phyloP scores from a whole-genome alignment of 805 yeast species.

The Jamesozyma spencerorum region DNA sequence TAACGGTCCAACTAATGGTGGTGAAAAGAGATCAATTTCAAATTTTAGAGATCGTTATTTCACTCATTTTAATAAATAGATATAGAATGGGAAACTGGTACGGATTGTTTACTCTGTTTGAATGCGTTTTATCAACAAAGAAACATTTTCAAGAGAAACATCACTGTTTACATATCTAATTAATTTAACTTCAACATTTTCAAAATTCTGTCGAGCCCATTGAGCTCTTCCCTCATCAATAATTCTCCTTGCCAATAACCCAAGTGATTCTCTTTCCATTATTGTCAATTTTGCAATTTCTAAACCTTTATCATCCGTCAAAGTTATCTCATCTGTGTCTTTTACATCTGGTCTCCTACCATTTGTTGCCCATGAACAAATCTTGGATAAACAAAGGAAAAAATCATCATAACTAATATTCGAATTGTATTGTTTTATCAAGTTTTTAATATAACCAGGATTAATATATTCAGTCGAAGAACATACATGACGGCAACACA shows the following conservation, averaged over 20 bases:
- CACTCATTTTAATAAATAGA: slow-evolving; percentile 42
- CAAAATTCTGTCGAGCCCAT: slow-evolving; percentile 31
- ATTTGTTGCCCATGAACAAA: slow-evolving; percentile 85
- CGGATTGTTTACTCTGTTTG: no score
- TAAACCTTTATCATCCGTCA: neutral
- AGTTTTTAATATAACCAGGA: slow-evolving; percentile 16
- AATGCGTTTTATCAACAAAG: slow-evolving; percentile 37
- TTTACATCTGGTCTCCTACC: slow-evolving; percentile 42
- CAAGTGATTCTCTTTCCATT: slow-evolving; percentile 48
- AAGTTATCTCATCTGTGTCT: slow-evolving; percentile 26
- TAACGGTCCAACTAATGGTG: slow-evolving; percentile 39
- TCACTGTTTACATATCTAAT: slow-evolving; percentile 49
- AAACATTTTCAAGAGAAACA: slow-evolving; percentile 64
- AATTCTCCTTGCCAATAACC: slow-evolving; percentile 59
- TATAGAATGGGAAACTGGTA: no score
- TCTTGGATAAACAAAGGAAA: slow-evolving; percentile 45
- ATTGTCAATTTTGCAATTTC: slow-evolving; percentile 33
- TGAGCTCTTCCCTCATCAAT: slow-evolving; percentile 59
- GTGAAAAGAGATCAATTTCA: slow-evolving; percentile 37
- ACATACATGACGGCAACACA: slow-evolving; percentile 90
- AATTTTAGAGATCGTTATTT: slow-evolving; percentile 76
- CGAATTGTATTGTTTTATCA: slow-evolving; percentile 33
- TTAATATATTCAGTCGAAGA: slow-evolving; percentile 37
- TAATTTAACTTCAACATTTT: slow-evolving; percentile 33
- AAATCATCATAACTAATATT: slow-evolving; percentile 23